These are phyloP conservation scores for Eremochloa ophiuroides DNA, from an alignment of 176 grass and related monocot genomes.

Conservation along the genomic window DNA sequence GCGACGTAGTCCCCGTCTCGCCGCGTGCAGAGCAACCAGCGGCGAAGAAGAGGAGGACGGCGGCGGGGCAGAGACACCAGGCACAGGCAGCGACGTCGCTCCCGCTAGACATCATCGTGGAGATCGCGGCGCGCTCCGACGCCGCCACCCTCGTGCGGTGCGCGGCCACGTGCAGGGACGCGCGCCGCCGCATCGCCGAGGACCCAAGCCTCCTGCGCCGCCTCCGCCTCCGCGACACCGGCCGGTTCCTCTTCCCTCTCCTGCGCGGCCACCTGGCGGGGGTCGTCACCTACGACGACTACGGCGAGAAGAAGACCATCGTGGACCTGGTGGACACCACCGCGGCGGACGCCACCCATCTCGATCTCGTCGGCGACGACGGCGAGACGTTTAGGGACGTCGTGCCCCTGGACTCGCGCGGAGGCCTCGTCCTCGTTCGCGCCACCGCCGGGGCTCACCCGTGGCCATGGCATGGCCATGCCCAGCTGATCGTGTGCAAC, in stretches of 20 bases:
- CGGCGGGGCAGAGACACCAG: no score
- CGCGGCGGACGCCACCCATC: neutral
- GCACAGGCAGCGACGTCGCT: neutral
- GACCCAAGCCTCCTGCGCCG: neutral
- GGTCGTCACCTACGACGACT: no score
- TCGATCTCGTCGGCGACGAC: no score
- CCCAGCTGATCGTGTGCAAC: neutral
- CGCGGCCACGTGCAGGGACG: neutral
- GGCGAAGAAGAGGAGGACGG: no score
- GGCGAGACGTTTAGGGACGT: neutral
- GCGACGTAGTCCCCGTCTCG: no score
- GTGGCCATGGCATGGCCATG: neutral
- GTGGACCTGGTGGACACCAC: neutral
- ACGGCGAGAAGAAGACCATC: no score
- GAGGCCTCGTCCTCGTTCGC: neutral
- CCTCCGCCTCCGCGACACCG: neutral
- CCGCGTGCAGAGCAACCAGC: neutral
- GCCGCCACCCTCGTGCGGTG: neutral
- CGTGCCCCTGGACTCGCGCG: neutral
- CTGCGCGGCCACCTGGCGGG: neutral
- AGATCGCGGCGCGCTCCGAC: neutral
- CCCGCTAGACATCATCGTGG: neutral
- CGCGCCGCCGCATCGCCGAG: neutral
- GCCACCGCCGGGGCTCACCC: no score
- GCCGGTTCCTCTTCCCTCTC: neutral